Percentiles rank a stretch among this genome's conserved stretches.
Conservation (phyloP, 768 basidiomycete species). For the Lactarius akahatsu region DNA sequence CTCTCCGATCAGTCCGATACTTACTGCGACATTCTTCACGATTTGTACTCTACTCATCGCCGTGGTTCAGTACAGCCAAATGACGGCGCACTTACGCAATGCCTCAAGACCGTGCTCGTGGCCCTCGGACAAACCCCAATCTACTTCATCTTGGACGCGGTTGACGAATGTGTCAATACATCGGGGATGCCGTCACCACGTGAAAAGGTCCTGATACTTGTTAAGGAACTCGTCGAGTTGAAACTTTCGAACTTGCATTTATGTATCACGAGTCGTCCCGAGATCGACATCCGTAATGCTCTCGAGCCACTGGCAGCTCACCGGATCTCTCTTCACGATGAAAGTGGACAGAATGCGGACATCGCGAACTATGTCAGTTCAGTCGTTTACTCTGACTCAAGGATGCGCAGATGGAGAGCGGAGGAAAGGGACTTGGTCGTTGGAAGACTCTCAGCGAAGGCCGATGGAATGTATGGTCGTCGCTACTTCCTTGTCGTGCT, state of each 20-base stretch:
- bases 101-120: neutral
- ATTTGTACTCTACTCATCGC: neutral
- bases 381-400: neutral
- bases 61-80: neutral
- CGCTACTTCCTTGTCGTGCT: neutral
- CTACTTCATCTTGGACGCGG: neutral
- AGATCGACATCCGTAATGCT: neutral
- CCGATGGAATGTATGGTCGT: neutral
- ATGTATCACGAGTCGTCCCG: neutral
- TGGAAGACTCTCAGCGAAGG: neutral
- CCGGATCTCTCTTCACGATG: neutral
- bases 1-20: slow-evolving; percentile 4
- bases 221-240: neutral
- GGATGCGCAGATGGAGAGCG: neutral
- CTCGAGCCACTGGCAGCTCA: neutral
- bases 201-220: neutral
- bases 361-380: neutral
- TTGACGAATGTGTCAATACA: neutral
- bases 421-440: no score
- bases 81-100: neutral
- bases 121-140: neutral
- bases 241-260: neutral
- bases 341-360: neutral
- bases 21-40: neutral
- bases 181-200: neutral